Base-by-base conservation (phyloP, 2,329 filamentous ascomycete species). In the Ophidiomyces ophidiicola region DNA sequence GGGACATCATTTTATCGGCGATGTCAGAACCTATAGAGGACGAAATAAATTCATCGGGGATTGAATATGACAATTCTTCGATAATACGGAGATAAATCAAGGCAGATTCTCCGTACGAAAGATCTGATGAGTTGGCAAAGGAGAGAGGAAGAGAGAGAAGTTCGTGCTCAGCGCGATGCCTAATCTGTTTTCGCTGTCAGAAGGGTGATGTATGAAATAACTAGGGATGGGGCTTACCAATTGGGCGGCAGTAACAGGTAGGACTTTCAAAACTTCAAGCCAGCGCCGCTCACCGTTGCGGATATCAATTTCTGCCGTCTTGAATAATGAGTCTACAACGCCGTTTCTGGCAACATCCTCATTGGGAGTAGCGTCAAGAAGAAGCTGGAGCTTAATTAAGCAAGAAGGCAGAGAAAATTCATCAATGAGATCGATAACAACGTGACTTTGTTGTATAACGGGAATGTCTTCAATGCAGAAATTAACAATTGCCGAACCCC, bases 381-480 rank as follows among this genome's bases (percentile, higher is more conserved):
- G 46, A n/a, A 60, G 46, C 38, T 62, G 59, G 7, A 65, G 50
- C 41, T 64, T 63, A 42, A 64, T 44, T 32, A 63, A 59, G 33
- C 60, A 63, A 29, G 62, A 59, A 4, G 62, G 59, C 18, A 66
- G 52, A 6, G 63, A 66, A 42, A 66, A 62, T 39, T 63, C 55
- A 42, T 61, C 56, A 7, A 59, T 57, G 45, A 55, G 55, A 10
- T 50, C 46, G 24, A 63, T 53, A 11, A 60, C 54, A 33, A 51
- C 51, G 33, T 62, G 54, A 3, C 59, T 54, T 30, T 60, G 53
- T 5, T 48, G 49, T 10, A 59, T 46, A 21, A 50, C 45, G 5
- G 45, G 19, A 26, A 20, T 7, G 11, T 20, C 15, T 21, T 11
- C 5, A 18, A 18, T 21, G 32, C 12, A 39, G 29, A 33, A 26